Base-by-base conservation (phyloP, 371 early-diverging fungal genomes). In the Mortierella sp. region DNA sequence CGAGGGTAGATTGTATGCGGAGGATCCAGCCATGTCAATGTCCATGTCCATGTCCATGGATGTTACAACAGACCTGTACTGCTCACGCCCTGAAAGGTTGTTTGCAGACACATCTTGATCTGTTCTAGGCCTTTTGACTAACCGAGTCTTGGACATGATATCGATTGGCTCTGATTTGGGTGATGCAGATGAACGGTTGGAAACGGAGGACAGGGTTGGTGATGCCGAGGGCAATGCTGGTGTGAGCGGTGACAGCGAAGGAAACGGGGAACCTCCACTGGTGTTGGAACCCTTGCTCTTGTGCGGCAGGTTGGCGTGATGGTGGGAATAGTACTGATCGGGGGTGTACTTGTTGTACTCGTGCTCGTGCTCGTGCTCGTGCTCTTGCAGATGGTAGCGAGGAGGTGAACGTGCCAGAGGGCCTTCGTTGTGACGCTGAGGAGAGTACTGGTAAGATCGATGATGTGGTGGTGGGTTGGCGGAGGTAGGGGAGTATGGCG, bases 111-210 rank as follows among this genome's bases (percentile, higher is more conserved):
- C 39, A 41, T 27, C 31, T 19, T n/a, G 14, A 6, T 56, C 47
- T 7, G 34, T 46, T 34, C 45, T 8, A 44, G 17, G 28, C 21
- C 44, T 54, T 44, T 54, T 54, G 24, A 16, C 3, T 22, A 53
- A 53, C 46, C 52, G 60, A n/a, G n/a, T n/a, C n/a, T n/a, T n/a
- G n/a, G n/a, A n/a, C n/a, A 52, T 45, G 16, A 60, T 21, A 3
- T 48, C 37, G 39, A 49, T 39, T 3, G 63, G 37, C 31, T 55
- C 55, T 19, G 54, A 48, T 43, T 63, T 63, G 21, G 63, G 63
- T 14, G 64, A 63, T 2, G 64, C 58, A 2, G 65, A 50, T 3
- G 65, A 65, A 40, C 52, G 53, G 34, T 50, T 44, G n/a, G 65
- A 65, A 19, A 31, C 41, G 2, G 65, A 55, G 2, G 65, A 45